Conservation (phyloP, 768 basidiomycete species). For the Pulveroboletus sp. region DNA sequence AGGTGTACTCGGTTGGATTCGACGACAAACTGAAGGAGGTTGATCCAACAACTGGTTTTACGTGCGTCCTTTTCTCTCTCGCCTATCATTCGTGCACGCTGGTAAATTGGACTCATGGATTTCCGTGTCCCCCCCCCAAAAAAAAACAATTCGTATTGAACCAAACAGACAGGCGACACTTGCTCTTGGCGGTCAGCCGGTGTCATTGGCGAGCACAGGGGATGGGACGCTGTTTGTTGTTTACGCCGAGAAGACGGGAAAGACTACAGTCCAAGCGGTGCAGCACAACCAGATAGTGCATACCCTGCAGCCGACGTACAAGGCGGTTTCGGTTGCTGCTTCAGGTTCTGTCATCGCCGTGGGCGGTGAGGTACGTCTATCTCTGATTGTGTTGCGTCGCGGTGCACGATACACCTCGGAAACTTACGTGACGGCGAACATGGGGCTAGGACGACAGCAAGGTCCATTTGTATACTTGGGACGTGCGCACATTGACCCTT, state of each 20-base stretch:
- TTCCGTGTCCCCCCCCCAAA: background rate
- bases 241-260: slow-evolving; percentile 42
- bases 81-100: no score
- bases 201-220: slow-evolving; percentile 49
- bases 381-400: background rate
- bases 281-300: slow-evolving; percentile 64
- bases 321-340: slow-evolving; percentile 55
- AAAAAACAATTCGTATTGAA: background rate
- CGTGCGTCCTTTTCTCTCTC: slow-evolving; percentile 18
- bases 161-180: slow-evolving; percentile 46
- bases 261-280: slow-evolving; percentile 52
- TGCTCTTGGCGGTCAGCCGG: slow-evolving; percentile 62
- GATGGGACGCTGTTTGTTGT: slow-evolving; percentile 64
- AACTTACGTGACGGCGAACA: background rate
- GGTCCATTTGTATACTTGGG: slow-evolving; percentile 69
- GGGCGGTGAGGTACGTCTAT: slow-evolving; percentile 61
- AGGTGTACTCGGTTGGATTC: slow-evolving; percentile 68
- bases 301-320: slow-evolving; percentile 47
- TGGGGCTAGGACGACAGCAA: slow-evolving; percentile 57
- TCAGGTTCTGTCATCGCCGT: slow-evolving; percentile 54
- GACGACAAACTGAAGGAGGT: slow-evolving; percentile 79
- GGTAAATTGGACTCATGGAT: background rate
- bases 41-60: slow-evolving; percentile 30
- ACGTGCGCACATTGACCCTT: slow-evolving; percentile 47
- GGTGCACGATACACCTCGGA: background rate